Percentiles rank a stretch among this genome's conserved stretches.
These are phyloP conservation scores for Plantago elongata DNA, from an alignment of 257 asterid genomes.

Conservation along the genomic window DNA sequence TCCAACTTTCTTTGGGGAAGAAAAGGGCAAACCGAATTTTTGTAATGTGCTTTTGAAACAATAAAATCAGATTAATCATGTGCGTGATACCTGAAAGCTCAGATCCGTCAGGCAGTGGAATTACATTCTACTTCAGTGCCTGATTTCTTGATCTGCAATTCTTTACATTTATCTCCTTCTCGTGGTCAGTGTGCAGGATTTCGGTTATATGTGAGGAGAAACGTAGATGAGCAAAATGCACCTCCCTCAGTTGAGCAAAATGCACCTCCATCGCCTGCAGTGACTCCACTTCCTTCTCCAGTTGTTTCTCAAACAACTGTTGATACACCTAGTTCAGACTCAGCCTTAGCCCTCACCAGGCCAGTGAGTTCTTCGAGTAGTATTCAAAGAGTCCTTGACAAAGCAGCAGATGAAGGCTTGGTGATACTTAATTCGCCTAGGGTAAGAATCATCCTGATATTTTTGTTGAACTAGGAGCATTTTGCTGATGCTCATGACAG, in stretches of 20 bases:
- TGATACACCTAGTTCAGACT: slow-evolving; percentile 50
- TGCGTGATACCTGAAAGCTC: background rate
- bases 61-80: background rate
- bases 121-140: slow-evolving; percentile 12
- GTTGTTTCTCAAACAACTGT: slow-evolving; percentile 30
- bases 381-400: slow-evolving; percentile 41
- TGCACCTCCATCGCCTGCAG: slow-evolving; percentile 42
- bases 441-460: slow-evolving; percentile 34
- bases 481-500: slow-evolving; percentile 7
- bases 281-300: slow-evolving; percentile 33
- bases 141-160: slow-evolving; percentile 1
- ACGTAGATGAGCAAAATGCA: background rate
- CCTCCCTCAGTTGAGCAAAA: slow-evolving; percentile 30
- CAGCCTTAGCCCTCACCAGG: slow-evolving; percentile 59
- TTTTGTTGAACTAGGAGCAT: background rate
- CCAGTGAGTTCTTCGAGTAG: slow-evolving; percentile 36
- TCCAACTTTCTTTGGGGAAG: background rate
- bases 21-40: too few relatives aligned
- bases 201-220: slow-evolving; percentile 52
- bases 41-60: too few relatives aligned
- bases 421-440: slow-evolving; percentile 69
- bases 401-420: slow-evolving; percentile 75
- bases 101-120: background rate
- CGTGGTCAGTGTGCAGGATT: slow-evolving; percentile 62
- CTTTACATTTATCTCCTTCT: background rate